phyloP scores from a whole-genome alignment of 306 rosid species.

The Ammopiptanthus mongolicus region DNA sequence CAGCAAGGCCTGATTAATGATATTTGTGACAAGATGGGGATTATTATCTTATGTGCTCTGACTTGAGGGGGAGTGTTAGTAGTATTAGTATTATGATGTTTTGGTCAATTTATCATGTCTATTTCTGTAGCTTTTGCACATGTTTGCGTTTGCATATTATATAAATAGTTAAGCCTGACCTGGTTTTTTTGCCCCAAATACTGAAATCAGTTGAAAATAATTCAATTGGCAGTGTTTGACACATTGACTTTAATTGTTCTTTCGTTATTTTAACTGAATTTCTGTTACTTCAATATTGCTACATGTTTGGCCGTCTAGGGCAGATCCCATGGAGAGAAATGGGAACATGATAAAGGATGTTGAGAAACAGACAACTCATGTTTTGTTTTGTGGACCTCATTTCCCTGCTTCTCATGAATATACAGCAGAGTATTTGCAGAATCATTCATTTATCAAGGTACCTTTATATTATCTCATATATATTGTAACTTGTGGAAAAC shows the following conservation, averaged over 20 bases:
- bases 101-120: not conserved
- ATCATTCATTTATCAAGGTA: constrained; percentile 63
- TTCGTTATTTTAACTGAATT: not conserved
- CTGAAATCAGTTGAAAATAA: not conserved
- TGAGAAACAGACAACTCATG: constrained; percentile 39
- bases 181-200: not conserved
- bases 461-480: not conserved
- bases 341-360: constrained; percentile 17
- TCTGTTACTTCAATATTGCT: not conserved
- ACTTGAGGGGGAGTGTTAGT: too few relatives aligned
- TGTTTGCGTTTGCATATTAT: not conserved
- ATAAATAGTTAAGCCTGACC: not conserved
- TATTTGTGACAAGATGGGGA: too few relatives aligned
- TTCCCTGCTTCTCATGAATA: constrained; percentile 63
- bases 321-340: constrained; percentile 21
- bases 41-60: too few relatives aligned
- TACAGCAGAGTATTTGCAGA: constrained; percentile 56
- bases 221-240: not conserved
- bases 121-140: not conserved
- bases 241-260: not conserved
- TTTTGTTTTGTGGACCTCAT: constrained; percentile 68
- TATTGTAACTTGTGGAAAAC: not conserved
- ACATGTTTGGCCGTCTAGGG: not conserved
- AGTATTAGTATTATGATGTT: too few relatives aligned
- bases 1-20: not conserved